phyloP scores from a whole-genome alignment of 495 filamentous ascomycete genomes.

The Melanomma pulvis-pyrius region DNA sequence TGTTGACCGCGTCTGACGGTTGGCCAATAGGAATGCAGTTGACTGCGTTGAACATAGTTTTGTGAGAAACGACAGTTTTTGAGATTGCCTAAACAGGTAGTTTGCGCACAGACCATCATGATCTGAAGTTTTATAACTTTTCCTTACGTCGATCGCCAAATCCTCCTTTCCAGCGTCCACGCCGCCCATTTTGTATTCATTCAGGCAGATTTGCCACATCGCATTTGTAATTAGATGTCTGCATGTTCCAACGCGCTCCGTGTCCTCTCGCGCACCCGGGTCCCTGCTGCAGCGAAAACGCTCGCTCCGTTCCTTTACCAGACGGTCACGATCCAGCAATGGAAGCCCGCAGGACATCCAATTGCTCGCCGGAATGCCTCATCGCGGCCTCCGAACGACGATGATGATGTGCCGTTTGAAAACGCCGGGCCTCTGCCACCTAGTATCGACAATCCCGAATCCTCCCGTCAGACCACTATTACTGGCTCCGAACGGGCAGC shows the following conservation, averaged over 20 bases:
- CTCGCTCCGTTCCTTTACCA: slow-evolving; percentile 70
- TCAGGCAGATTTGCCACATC: not conserved
- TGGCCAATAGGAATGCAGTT: no score
- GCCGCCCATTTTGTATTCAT: not conserved
- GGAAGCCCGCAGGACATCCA: not conserved
- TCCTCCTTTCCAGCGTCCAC: not conserved
- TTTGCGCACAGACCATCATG: not conserved
- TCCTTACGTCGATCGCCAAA: not conserved
- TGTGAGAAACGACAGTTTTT: not conserved
- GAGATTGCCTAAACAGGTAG: not conserved
- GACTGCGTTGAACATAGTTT: not conserved
- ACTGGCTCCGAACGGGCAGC: slow-evolving; percentile 33
- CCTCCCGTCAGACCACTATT: slow-evolving; percentile 23
- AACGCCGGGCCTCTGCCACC: not conserved
- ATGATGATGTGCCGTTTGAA: slow-evolving; percentile 50
- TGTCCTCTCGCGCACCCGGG: slow-evolving; percentile 23
- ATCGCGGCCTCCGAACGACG: slow-evolving; percentile 16
- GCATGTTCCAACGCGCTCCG: slow-evolving; percentile 10
- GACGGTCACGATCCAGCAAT: slow-evolving; percentile 50
- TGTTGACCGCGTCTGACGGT: no score
- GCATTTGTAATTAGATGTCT: slow-evolving; percentile 2
- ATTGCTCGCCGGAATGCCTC: slow-evolving; percentile 13
- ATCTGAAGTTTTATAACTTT: not conserved
- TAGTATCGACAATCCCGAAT: not conserved
- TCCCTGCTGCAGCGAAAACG: slow-evolving; percentile 28